Percentiles rank a stretch among this genome's conserved stretches.
Conservation (phyloP, 2,329 filamentous ascomycete genomes). For the Biscogniauxia marginata region DNA sequence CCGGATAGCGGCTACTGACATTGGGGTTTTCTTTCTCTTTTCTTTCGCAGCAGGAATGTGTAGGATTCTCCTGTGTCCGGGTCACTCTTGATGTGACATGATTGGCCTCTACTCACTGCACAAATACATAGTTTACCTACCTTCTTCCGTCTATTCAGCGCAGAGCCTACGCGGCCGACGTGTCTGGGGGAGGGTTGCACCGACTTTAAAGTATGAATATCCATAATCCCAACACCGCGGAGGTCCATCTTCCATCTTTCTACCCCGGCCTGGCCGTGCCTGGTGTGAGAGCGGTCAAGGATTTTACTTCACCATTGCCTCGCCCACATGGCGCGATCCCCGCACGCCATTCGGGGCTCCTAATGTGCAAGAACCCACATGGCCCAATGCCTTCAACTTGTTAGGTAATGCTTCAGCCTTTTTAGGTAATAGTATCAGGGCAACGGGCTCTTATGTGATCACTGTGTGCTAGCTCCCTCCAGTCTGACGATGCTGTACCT, state of each 20-base stretch:
- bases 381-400: slow-evolving; percentile 20
- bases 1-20: not conserved
- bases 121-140: not conserved
- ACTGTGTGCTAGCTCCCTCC: not conserved
- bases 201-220: not conserved
- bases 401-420: slow-evolving; percentile 2
- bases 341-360: slow-evolving; percentile 24
- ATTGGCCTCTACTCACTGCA: not conserved
- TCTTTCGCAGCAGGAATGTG: no score
- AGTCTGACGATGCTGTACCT: not conserved
- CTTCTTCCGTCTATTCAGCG: not conserved
- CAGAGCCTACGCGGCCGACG: not conserved
- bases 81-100: not conserved
- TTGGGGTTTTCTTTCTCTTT: not conserved
- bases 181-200: not conserved
- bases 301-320: slow-evolving; percentile 7
- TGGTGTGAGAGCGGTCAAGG: not conserved
- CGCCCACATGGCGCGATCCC: slow-evolving; percentile 22
- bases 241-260: slow-evolving; percentile 8
- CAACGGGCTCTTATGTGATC: slow-evolving; percentile 8
- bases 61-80: not conserved
- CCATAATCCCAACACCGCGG: slow-evolving; percentile 7
- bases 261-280: not conserved
- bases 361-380: slow-evolving; percentile 16
- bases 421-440: slow-evolving; percentile 25